Percentiles rank a stretch among this genome's conserved stretches.
Conservation (phyloP, 805 yeast species). For the Cephaloascus fragrans region DNA sequence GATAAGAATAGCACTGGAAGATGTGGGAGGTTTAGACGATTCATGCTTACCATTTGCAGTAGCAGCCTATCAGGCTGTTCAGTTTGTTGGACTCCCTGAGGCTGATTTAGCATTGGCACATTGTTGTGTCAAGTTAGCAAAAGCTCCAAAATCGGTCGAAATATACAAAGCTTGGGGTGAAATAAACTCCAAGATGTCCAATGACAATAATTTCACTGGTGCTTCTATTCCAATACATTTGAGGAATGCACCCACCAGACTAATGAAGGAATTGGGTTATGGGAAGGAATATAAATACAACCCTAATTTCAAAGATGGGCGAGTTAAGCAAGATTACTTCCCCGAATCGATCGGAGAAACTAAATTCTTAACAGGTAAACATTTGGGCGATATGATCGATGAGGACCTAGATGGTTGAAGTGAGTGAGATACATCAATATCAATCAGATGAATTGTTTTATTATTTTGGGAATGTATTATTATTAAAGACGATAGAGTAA, state of each 20-base stretch:
- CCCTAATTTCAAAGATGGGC: conserved; percentile 68
- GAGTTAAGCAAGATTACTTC: conserved; percentile 63
- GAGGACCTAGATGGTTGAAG: conserved; percentile 22
- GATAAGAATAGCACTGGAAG: conserved; percentile 94
- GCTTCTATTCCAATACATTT: conserved; percentile 73
- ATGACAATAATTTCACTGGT: conserved; percentile 48
- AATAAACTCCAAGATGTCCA: conserved; percentile 48
- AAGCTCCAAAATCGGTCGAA: conserved; percentile 78
- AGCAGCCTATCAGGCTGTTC: conserved; percentile 77
- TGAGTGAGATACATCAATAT: too few species aligned
- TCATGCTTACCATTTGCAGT: conserved; percentile 78
- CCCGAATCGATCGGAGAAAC: conserved; percentile 48
- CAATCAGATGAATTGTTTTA: too few species aligned
- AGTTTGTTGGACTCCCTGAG: conserved; percentile 91
- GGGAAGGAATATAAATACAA: conserved; percentile 81
- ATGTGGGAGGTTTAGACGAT: conserved; percentile 80
- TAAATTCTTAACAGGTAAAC: conserved; percentile 44
- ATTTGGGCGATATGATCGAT: conserved; percentile 41
- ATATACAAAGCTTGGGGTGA: conserved; percentile 72
- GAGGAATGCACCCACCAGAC: conserved; percentile 87
- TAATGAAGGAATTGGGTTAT: conserved; percentile 87
- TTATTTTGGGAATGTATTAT: too few species aligned
- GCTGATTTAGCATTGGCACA: conserved; percentile 85
- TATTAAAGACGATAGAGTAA: too few species aligned
- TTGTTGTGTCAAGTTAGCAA: conserved; percentile 83